phyloP scores from a whole-genome alignment of 2,329 filamentous ascomycete species.

The Trichoderma cornu-damae region DNA sequence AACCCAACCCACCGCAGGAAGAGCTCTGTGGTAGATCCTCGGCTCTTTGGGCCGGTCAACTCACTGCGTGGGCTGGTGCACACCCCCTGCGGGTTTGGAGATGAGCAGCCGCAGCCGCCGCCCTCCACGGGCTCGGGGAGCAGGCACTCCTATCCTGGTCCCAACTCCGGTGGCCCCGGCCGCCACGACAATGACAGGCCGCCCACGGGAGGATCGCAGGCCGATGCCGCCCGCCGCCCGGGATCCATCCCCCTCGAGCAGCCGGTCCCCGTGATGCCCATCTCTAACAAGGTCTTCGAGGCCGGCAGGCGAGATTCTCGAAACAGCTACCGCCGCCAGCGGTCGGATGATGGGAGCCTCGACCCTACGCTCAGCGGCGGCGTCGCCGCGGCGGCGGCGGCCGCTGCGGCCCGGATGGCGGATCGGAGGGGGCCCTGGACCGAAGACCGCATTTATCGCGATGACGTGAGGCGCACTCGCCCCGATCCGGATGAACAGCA shows the following conservation, averaged over 20 bases:
- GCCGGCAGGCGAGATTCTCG: conserved; percentile 34
- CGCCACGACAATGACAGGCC: conserved; percentile 54
- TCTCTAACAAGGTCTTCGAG: conserved; percentile 64
- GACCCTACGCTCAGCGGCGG: conserved; percentile 30
- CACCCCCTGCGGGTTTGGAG: conserved; percentile 49
- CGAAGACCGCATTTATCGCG: conserved; percentile 23
- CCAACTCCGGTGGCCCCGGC: conserved; percentile 59
- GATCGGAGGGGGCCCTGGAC: conserved; percentile 23
- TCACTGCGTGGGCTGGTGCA: conserved; percentile 54
- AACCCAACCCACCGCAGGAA: conserved; percentile 31
- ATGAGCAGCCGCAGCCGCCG: conserved; percentile 30
- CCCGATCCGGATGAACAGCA: conserved; percentile 5
- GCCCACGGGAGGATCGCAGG: conserved; percentile 42
- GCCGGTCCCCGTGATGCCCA: conserved; percentile 71
- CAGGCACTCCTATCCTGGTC: conserved; percentile 61
- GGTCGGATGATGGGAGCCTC: conserved; percentile 38
- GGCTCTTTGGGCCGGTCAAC: conserved; percentile 55
- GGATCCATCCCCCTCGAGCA: conserved; percentile 71
- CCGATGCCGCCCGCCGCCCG: conserved; percentile 44
- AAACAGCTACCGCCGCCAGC: conserved; percentile 28
- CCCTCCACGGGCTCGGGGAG: conserved; percentile 41
- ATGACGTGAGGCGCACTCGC: conserved; percentile 21
- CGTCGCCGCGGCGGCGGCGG: conserved; percentile 45
- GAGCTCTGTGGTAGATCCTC: conserved; percentile 52
- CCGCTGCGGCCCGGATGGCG: conserved; percentile 38